Evolutionary conservation across 495 filamentous ascomycete genomes (phyloP).

Genomic region (Physcia stellaris): DNA sequence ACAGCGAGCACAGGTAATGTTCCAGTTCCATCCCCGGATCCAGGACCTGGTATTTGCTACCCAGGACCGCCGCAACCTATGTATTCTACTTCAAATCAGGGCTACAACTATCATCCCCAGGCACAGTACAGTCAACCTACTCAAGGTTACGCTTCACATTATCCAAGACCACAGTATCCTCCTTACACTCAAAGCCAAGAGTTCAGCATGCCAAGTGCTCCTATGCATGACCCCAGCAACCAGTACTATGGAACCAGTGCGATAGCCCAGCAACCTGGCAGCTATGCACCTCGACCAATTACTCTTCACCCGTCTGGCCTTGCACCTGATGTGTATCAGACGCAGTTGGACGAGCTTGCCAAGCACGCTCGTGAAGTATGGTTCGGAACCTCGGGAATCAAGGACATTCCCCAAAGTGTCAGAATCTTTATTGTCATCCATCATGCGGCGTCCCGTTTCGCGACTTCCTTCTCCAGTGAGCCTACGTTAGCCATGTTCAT

Average conservation of each 20-base stretch:
- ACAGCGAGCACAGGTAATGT: not conserved
- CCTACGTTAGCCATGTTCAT: slow-evolving; percentile 48
- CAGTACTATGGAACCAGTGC: not conserved
- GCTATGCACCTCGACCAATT: not conserved
- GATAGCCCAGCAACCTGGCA: slow-evolving; percentile 4
- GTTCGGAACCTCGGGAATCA: slow-evolving; percentile 42
- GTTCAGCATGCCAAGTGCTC: not conserved
- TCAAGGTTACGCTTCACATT: not conserved
- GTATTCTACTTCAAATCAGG: not conserved
- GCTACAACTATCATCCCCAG: not conserved
- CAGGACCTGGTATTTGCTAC: not conserved
- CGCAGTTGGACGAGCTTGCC: slow-evolving; percentile 44
- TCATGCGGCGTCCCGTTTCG: slow-evolving; percentile 41
- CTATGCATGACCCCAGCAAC: not conserved
- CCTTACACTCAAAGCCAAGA: not conserved
- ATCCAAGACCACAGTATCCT: no score
- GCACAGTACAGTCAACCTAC: not conserved
- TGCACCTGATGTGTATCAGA: slow-evolving; percentile 27
- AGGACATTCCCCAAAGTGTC: slow-evolving; percentile 47
- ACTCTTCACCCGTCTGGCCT: slow-evolving; percentile 2
- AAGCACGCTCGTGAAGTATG: slow-evolving; percentile 47
- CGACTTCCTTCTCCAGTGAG: slow-evolving; percentile 36
- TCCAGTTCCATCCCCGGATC: not conserved
- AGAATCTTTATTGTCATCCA: slow-evolving; percentile 51
- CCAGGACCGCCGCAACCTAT: not conserved